These are phyloP conservation scores for Symbiodinium natans DNA, from an alignment of 73 alveolate genomes.

Conservation along the genomic window DNA sequence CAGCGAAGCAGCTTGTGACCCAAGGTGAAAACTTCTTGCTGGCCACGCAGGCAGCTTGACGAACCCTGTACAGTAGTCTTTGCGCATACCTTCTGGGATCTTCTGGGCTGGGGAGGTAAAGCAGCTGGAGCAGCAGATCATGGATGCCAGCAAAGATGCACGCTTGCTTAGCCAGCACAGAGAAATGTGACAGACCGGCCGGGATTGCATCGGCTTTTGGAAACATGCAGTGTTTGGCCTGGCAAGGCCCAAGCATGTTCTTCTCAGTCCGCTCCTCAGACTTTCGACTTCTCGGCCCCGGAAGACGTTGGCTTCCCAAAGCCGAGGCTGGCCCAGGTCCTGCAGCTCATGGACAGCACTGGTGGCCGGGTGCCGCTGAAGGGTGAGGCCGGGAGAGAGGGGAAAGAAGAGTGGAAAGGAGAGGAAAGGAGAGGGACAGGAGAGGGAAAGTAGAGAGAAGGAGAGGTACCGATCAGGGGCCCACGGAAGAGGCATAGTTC, in stretches of 20 bases:
- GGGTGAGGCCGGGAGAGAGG: constrained; percentile 41
- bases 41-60: constrained; percentile 48
- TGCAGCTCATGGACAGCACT: constrained; percentile 72
- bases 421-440: too few relatives aligned
- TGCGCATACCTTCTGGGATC: too few relatives aligned
- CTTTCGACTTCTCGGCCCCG: too few relatives aligned
- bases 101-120: neutral
- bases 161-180: neutral
- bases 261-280: constrained; percentile 29
- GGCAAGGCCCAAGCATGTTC: constrained; percentile 48
- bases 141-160: constrained; percentile 67
- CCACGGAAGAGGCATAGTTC: too few relatives aligned
- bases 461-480: too few relatives aligned
- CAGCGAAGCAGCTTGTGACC: too few relatives aligned
- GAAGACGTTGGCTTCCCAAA: too few relatives aligned
- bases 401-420: too few relatives aligned
- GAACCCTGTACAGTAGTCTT: too few relatives aligned
- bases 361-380: constrained; percentile 83
- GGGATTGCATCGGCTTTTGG: neutral
- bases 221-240: neutral
- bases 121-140: constrained; percentile 83
- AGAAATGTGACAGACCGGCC: too few relatives aligned
- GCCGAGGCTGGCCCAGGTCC: constrained; percentile 62
- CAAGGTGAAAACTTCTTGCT: constrained; percentile 50
- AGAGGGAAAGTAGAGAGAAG: too few relatives aligned